phyloP scores from a whole-genome alignment of 1,284 basidiomycete genomes.

The Cutaneotrichosporon spelunceum region DNA sequence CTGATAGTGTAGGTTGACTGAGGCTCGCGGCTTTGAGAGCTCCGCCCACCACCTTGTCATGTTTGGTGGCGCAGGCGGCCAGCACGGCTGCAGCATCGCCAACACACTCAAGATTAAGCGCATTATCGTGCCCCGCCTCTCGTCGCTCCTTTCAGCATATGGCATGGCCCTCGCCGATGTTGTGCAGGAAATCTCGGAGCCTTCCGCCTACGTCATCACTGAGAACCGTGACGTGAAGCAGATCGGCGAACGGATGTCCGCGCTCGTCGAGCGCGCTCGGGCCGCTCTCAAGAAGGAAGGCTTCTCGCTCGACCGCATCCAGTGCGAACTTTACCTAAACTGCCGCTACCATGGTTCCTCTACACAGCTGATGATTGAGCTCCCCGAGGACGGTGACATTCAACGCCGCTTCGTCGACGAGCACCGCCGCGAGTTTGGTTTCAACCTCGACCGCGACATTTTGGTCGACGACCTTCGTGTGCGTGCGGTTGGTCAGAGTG shows the following conservation, averaged over 20 bases:
- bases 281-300: slow-evolving; percentile 72
- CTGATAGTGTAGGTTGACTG: slow-evolving; percentile 29
- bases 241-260: slow-evolving; percentile 28
- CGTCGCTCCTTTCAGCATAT: slow-evolving; percentile 45
- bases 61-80: slow-evolving; percentile 47
- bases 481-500: slow-evolving; percentile 35
- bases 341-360: slow-evolving; percentile 40
- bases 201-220: slow-evolving; percentile 30
- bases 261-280: slow-evolving; percentile 55
- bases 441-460: slow-evolving; percentile 39
- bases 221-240: slow-evolving; percentile 25
- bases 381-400: slow-evolving; percentile 34
- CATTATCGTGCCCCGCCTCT: slow-evolving; percentile 40
- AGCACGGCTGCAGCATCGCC: slow-evolving; percentile 42
- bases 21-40: slow-evolving; percentile 40
- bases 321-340: slow-evolving; percentile 59
- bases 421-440: slow-evolving; percentile 45
- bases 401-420: slow-evolving; percentile 34
- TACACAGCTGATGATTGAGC: slow-evolving; percentile 45
- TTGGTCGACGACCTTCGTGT: slow-evolving; percentile 44
- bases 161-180: slow-evolving; percentile 46
- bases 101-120: slow-evolving; percentile 36
- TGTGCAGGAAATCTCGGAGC: slow-evolving; percentile 39
- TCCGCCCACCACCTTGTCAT: slow-evolving; percentile 37
- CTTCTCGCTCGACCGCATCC: slow-evolving; percentile 69